phyloP scores from a whole-genome alignment of 352 stramenopile species.

The Plasmopara halstedii region DNA sequence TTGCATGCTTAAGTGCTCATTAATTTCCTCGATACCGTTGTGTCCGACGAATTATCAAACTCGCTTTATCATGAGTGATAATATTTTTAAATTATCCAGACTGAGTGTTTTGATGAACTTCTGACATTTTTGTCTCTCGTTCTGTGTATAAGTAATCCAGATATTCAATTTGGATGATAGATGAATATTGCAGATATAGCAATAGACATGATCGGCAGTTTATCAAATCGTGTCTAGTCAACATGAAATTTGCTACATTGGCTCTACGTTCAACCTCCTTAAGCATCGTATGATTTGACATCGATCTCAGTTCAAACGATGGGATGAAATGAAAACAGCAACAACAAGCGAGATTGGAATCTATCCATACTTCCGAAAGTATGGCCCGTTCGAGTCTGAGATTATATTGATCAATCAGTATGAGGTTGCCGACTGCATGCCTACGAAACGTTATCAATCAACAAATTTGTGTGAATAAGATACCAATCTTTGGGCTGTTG shows the following conservation, averaged over 20 bases:
- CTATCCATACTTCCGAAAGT: not conserved
- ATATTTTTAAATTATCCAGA: not conserved
- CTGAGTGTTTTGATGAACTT: not conserved
- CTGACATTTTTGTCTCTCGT: not conserved
- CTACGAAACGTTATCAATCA: not conserved
- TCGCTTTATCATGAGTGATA: not conserved
- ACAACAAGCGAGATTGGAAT: not conserved
- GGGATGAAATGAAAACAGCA: not conserved
- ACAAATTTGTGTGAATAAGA: not conserved
- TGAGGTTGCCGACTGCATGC: not conserved
- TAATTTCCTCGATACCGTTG: no score
- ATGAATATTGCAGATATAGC: not conserved
- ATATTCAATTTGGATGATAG: not conserved
- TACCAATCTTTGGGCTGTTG: not conserved
- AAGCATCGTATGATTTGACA: not conserved
- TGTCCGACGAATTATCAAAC: not conserved
- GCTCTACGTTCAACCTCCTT: not conserved
- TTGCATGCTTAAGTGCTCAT: no score
- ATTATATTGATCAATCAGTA: conserved; percentile 1
- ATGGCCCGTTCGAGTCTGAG: not conserved
- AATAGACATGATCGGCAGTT: not conserved
- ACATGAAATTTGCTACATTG: not conserved
- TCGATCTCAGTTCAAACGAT: not conserved
- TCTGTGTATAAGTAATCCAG: not conserved
- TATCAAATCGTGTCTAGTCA: not conserved